Base-by-base conservation (phyloP, 306 rosid genomes). In the Castanopsis chinensis region DNA sequence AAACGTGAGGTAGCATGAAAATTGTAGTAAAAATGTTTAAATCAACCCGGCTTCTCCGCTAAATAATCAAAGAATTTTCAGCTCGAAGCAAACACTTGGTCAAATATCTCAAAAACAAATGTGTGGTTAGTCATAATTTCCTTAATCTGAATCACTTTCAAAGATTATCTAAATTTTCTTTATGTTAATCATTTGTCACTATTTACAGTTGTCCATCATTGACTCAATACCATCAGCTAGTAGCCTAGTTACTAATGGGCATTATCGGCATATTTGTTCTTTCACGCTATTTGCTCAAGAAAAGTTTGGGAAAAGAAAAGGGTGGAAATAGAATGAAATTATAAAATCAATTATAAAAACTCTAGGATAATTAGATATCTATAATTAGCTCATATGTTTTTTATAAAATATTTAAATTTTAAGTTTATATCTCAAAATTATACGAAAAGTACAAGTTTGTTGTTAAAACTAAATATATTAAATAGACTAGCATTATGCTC, bases 181-280 rank as follows among this genome's bases (percentile, higher is more conserved):
- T 18, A 13, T 51, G 54, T 59, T 60, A 60, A 37, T 37, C 10
- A 37, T 37, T 37, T 37, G 60, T 72, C 52, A 35, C 61, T 71
- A 64, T 17, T 27, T 70, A 45, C 13, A 21, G 19, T 43, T 70
- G 60, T 71, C 82, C 71, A 6, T 43, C 76, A 70, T 70, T 57
- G 76, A 58, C 37, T 60, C 55, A 27, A 57, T 18, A 3, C 27
- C 20, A 41, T 75, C 78, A 60, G 13, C 41, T 51, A 37, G 13
- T 69, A 57, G 1, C 10, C 78, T 14, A 3, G 4, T 21, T 7
- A 27, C 2, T 8, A 55, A 37, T 18, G 14, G 15, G 27, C 53
- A n/a, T n/a, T n/a, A 32, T 20, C 18, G 13, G 2, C 51, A 12
- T 21, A 4, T 32, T 6, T 68, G 43, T 35, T 32, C 55, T 33